Percentiles rank a stretch among this genome's conserved stretches.
These are phyloP conservation scores for Aspergillus incahuasiensis DNA, from an alignment of 495 filamentous ascomycete species.

Conservation along the genomic window DNA sequence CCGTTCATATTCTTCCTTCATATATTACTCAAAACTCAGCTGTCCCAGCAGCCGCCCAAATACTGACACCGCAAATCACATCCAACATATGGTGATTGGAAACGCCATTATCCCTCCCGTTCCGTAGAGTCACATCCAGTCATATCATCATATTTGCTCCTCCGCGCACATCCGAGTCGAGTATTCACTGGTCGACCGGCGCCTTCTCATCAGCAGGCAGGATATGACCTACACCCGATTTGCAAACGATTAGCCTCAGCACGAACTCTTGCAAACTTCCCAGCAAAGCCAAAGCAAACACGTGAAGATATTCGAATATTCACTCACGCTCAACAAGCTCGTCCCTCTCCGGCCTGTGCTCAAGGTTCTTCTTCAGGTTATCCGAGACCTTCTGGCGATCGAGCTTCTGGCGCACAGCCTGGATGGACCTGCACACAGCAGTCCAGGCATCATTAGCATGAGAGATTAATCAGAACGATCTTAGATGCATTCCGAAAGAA, in stretches of 20 bases:
- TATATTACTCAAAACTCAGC: background rate
- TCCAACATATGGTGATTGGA: background rate
- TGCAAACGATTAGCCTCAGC: background rate
- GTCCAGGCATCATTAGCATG: background rate
- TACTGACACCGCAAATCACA: background rate
- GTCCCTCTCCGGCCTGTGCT: conserved; percentile 59
- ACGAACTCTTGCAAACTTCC: no score
- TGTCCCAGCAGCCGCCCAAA: background rate
- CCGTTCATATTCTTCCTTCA: background rate
- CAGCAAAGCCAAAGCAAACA: background rate
- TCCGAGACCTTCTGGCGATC: conserved; percentile 61
- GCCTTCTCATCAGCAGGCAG: conserved; percentile 62
- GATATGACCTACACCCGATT: conserved; percentile 60
- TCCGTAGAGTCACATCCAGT: background rate
- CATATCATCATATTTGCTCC: no score
- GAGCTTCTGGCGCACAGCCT: conserved; percentile 57
- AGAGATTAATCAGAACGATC: no score
- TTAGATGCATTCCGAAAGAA: no score
- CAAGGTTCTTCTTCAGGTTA: conserved; percentile 61
- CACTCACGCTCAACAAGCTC: conserved; percentile 66
- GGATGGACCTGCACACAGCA: conserved; percentile 48
- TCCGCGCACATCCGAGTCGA: no score
- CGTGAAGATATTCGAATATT: conserved; percentile 6
- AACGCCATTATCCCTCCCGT: background rate
- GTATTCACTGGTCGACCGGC: conserved; percentile 19